Evolutionary conservation across 345 rosid species (phyloP).

Genomic region (Acer negundo): DNA sequence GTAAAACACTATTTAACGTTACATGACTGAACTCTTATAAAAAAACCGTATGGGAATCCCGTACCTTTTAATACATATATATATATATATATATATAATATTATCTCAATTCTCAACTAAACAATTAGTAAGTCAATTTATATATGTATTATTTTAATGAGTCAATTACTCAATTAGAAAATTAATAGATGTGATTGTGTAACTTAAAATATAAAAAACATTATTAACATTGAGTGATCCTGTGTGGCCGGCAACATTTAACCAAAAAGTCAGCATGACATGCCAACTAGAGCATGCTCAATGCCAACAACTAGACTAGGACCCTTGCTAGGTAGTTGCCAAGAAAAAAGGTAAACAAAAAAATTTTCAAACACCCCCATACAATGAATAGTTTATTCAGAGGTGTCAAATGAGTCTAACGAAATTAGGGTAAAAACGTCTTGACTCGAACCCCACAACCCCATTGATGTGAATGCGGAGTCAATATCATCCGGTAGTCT

Average conservation of each 20-base stretch:
- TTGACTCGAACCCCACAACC: no score
- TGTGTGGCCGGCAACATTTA: constrained; percentile 2
- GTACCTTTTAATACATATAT: no score
- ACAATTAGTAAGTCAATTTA: background rate
- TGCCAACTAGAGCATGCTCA: background rate
- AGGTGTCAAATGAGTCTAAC: background rate
- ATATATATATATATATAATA: no score
- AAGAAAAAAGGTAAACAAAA: background rate
- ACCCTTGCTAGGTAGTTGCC: constrained; percentile 2
- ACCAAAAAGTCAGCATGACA: constrained; percentile 8
- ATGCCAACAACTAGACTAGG: constrained; percentile 3
- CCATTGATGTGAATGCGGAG: no score
- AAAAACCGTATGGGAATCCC: no score
- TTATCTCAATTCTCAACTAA: no score
- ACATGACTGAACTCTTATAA: no score
- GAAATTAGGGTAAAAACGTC: background rate
- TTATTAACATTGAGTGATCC: background rate
- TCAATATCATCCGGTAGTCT: no score
- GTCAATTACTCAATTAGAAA: background rate
- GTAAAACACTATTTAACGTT: no score
- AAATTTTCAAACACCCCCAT: no score
- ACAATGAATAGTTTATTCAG: no score
- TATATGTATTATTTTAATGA: background rate
- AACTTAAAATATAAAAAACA: background rate
- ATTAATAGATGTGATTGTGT: background rate